phyloP scores from a whole-genome alignment of 2,329 filamentous ascomycete genomes.

The Aspergillus proliferans region DNA sequence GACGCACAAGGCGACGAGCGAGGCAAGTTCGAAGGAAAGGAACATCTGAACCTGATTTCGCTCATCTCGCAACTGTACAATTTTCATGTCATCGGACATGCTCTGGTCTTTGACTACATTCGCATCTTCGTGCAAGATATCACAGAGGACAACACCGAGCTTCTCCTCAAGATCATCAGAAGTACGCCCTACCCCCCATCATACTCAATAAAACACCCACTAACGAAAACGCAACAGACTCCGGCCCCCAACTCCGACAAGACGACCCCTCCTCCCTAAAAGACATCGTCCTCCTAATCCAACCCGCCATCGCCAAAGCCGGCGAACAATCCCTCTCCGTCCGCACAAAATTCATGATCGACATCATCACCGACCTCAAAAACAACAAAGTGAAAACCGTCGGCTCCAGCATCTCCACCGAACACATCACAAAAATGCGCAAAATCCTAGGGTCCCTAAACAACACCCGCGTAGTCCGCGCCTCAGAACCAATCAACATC shows the following conservation, averaged over 20 bases:
- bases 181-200: conserved; percentile 33
- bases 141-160: conserved; percentile 79
- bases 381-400: conserved; percentile 83
- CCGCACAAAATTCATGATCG: conserved; percentile 94
- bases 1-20: conserved; percentile 54
- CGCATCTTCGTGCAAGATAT: conserved; percentile 67
- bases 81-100: conserved; percentile 78
- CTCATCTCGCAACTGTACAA: conserved; percentile 84
- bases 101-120: conserved; percentile 86
- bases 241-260: conserved; percentile 73
- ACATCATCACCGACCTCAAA: conserved; percentile 89
- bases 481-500: conserved; percentile 74
- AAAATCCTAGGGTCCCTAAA: conserved; percentile 79
- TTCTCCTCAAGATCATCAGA: conserved; percentile 77
- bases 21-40: conserved; percentile 47
- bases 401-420: conserved; percentile 66
- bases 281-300: conserved; percentile 76
- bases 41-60: conserved; percentile 69
- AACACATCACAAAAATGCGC: conserved; percentile 82
- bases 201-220: conserved; percentile 3
- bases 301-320: conserved; percentile 61
- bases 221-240: conserved; percentile 39
- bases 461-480: conserved; percentile 56
- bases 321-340: conserved; percentile 70
- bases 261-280: conserved; percentile 86